These are phyloP conservation scores for Aureobasidium melanogenum DNA, from an alignment of 2,329 filamentous ascomycete species.

Conservation along the genomic window DNA sequence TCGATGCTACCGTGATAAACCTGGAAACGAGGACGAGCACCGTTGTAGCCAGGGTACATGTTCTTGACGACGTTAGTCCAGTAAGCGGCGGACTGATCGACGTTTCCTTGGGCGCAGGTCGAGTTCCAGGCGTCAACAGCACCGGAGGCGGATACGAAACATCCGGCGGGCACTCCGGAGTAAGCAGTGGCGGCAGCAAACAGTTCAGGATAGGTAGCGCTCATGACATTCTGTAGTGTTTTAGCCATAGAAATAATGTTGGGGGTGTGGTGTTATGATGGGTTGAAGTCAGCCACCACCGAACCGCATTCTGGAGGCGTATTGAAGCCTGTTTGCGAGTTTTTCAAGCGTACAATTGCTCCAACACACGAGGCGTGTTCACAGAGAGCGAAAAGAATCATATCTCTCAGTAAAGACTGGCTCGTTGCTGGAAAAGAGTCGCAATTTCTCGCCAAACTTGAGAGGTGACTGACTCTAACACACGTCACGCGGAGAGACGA, in stretches of 20 bases:
- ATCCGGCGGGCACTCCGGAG: slow-evolving; percentile 47
- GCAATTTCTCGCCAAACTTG: background rate
- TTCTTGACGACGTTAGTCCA: slow-evolving; percentile 41
- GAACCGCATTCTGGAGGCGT: background rate
- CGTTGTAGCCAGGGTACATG: slow-evolving; percentile 45
- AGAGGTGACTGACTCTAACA: background rate
- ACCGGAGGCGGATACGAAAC: slow-evolving; percentile 33
- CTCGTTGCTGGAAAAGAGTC: background rate
- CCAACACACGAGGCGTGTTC: background rate
- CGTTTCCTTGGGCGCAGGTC: slow-evolving; percentile 41
- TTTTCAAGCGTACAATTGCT: background rate
- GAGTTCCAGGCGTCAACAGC: slow-evolving; percentile 38
- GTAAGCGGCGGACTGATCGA: slow-evolving; percentile 36
- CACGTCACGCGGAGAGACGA: background rate
- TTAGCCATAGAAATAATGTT: slow-evolving; percentile 5
- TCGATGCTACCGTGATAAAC: slow-evolving; percentile 50
- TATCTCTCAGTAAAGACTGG: background rate
- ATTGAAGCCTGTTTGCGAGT: background rate
- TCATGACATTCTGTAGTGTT: slow-evolving; percentile 32
- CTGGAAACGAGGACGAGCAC: slow-evolving; percentile 46
- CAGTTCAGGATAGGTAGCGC: slow-evolving; percentile 44
- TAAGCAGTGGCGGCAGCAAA: slow-evolving; percentile 44
- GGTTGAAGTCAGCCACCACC: background rate
- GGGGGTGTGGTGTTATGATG: background rate
- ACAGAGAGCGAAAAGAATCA: background rate